Conservation (phyloP, 345 rosid species). For the thale cress (Arabidopsis thaliana) region TAIR10.1 NC_003076.8:4407001-4407500, state of each 20-base stretch:
- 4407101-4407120: constrained; percentile 35
- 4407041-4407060: constrained; percentile 29
- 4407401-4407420: constrained; percentile 50
- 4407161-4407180: constrained; percentile 25
- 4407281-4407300: constrained; percentile 24
- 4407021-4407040: constrained; percentile 26
- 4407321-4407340: constrained; percentile 32
- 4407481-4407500: constrained; percentile 23
- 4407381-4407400: constrained; percentile 49
- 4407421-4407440: constrained; percentile 16
- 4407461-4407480: constrained; percentile 8
- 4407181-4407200: constrained; percentile 32
- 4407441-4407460: constrained; percentile 11
- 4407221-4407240: constrained; percentile 23
- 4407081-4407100: constrained; percentile 50
- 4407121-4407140: constrained; percentile 39
- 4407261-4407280: constrained; percentile 26
- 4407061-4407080: constrained; percentile 18
- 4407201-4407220: constrained; percentile 31
- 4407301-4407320: constrained; percentile 33
- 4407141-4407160: constrained; percentile 24
- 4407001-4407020: constrained; percentile 23
- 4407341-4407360: constrained; percentile 38
- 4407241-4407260: constrained; percentile 1
- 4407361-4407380: constrained; percentile 57